Base-by-base conservation (phyloP, 2,329 filamentous ascomycete species). In the Sporothrix euskadiensis region DNA sequence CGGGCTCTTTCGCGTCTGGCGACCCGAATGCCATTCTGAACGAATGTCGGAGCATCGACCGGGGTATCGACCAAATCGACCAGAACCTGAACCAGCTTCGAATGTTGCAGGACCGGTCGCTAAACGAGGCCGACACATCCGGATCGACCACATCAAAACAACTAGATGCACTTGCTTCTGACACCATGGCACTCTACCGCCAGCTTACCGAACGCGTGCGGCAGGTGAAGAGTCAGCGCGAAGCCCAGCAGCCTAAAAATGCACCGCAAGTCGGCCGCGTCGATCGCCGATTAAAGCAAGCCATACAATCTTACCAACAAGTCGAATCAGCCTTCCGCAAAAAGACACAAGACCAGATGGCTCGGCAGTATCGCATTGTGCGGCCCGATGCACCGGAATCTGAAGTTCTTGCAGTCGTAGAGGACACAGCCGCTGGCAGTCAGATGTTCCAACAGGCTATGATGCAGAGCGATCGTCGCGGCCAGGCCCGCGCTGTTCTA, bases 361-460 rank as follows among this genome's bases (percentile, higher is more conserved):
- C 90, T 77, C 89, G 96, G 72, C 94, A 98, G 81, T 97, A 97
- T 83, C 89, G 92, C 74, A 98, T 98, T 80, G 94, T 96, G 72
- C 88, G 90, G 76, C 93, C 94, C 30, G 90, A 97, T 73, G 93
- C 93, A 3, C 88, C 89, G 39, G 92, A 96, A 71, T 85, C 87
- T 59, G 94, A 98, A 81, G 89, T 98, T 39, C 87, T 88, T 74
- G 88, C 91, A 73, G 94, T 93, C 19, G 91, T 94, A 0, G 89
- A 95, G 79, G 90, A 93, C 78, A 87, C 88, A 77, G 87, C 84
- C 16, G 88, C 91, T 75, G 89, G 90, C 69, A 89, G 90, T 71
- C 93, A 97, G 82, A 91, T 97, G 77, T 98, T 98, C 84, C 90
- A 91, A 80, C 93, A 97, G 81, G 93, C 94, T 73, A 87, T 98